Conservation (phyloP, 2,329 filamentous ascomycete genomes). For the Nigrospora sphaerica region DNA sequence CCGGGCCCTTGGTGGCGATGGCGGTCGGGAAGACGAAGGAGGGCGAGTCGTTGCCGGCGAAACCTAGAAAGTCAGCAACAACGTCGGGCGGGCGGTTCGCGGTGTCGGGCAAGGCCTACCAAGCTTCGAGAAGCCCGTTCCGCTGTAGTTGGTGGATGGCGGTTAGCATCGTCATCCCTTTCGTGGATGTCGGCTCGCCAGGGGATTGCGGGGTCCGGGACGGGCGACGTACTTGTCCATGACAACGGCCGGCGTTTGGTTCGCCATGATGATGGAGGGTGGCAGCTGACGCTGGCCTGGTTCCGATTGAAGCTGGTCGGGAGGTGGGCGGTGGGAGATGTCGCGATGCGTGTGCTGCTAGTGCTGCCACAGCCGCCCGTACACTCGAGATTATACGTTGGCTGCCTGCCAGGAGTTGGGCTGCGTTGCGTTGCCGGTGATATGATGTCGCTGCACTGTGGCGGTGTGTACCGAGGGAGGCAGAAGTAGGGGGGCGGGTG, state of each 20-base stretch:
- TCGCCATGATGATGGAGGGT: constrained; percentile 63
- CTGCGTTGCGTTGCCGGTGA: too few relatives aligned
- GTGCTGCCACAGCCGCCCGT: too few relatives aligned
- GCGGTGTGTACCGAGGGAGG: too few relatives aligned
- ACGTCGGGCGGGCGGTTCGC: not conserved
- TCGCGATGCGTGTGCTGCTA: too few relatives aligned
- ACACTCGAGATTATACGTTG: too few relatives aligned
- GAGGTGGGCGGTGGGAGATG: too few relatives aligned
- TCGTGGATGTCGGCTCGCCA: constrained; percentile 9
- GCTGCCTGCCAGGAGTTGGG: too few relatives aligned
- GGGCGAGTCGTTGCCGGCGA: constrained; percentile 97
- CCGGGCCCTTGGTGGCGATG: constrained; percentile 85
- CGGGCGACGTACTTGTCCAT: constrained; percentile 94
- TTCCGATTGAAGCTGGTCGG: not conserved
- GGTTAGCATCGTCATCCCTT: constrained; percentile 28
- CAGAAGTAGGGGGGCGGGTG: too few relatives aligned
- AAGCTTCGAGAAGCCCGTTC: constrained; percentile 98
- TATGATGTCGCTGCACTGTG: too few relatives aligned
- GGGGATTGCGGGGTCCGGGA: constrained; percentile 15
- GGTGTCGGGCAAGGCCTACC: constrained; percentile 48
- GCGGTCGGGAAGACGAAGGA: constrained; percentile 99
- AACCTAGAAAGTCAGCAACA: constrained; percentile 51
- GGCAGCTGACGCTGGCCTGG: constrained; percentile 8
- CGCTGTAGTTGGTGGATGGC: constrained; percentile 52
- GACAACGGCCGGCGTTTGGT: constrained; percentile 99